Base-by-base conservation (phyloP, 768 basidiomycete genomes). In the Termitomyces sp. region DNA sequence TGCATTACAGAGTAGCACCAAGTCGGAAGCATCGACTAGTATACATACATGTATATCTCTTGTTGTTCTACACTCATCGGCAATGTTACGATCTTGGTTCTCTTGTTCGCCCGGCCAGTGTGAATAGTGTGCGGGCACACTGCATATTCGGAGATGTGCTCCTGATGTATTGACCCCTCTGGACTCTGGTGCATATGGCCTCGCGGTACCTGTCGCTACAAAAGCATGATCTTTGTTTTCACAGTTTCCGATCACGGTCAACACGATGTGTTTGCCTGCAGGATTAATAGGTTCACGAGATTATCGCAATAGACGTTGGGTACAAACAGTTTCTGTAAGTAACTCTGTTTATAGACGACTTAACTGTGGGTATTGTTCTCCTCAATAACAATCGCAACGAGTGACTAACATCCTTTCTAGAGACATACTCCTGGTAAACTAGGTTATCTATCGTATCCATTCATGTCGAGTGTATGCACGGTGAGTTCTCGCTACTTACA, bases 401-500 rank as follows among this genome's bases (percentile, higher is more conserved):
- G 50, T n/a, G n/a, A n/a, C n/a, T n/a, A n/a, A n/a, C n/a, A n/a
- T n/a, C n/a, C n/a, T n/a, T n/a, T n/a, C n/a, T n/a, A n/a, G n/a
- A n/a, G n/a, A n/a, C n/a, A n/a, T 42, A 42, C 18, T 52, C 10
- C 26, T 13, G 50, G 26, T 36, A 47, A 0, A 30, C 16, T 12
- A 9, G 13, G 2, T 18, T 44, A 20, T 45, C 20, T 18, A 32
- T 32, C 33, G 20, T 42, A 33, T 16, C 13, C 40, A 2, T 16
- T 20, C 24, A 52, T 52, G 56, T 57, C 56, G 32, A 52, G 20
- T 18, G 30, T 57, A 18, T 58, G 57, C 50, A 26, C 33, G 33
- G 57, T 58, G 6, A 58, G 51, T n/a, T 26, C 22, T 46, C 22
- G 16, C 14, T 36, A 24, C 16, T 10, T 8, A 2, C 26, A 5